A percentile compares a stretch with the other conserved stretches of the same genome.
phyloP scores from a whole-genome alignment of 345 rosid genomes.

The Linum lewisii region DNA sequence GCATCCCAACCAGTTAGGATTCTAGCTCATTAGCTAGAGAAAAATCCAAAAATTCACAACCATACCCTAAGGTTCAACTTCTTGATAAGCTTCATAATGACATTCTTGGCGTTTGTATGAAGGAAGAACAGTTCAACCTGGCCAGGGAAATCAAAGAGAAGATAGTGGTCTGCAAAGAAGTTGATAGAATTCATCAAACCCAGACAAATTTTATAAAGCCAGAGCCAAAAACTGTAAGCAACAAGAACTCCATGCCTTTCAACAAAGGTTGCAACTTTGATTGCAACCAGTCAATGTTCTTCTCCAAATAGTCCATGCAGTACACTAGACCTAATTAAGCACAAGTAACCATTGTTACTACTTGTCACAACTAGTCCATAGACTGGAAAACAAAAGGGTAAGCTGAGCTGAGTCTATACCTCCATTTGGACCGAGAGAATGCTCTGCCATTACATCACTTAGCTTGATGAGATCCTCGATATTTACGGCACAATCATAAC shows the following conservation, averaged over 20 bases:
- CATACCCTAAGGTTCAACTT: slow-evolving; percentile 76
- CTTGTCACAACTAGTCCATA: slow-evolving; percentile 4
- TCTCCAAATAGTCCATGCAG: slow-evolving; percentile 86
- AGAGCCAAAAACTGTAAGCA: not conserved
- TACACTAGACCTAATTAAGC: slow-evolving; percentile 55
- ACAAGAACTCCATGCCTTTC: slow-evolving; percentile 34
- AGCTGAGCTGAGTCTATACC: slow-evolving; percentile 26
- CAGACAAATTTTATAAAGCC: too few relatives aligned
- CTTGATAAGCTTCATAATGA: slow-evolving; percentile 64
- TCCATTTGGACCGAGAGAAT: slow-evolving; percentile 93
- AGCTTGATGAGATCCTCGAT: slow-evolving; percentile 75
- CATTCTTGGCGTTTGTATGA: slow-evolving; percentile 67
- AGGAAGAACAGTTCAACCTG: slow-evolving; percentile 90
- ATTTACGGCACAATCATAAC: slow-evolving; percentile 79
- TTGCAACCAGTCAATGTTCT: slow-evolving; percentile 87
- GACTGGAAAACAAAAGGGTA: slow-evolving; percentile 3
- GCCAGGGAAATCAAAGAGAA: slow-evolving; percentile 95
- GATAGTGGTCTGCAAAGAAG: slow-evolving; percentile 72
- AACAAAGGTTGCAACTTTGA: slow-evolving; percentile 69
- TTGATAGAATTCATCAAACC: slow-evolving; percentile 10
- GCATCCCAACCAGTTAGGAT: not conserved
- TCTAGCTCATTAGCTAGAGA: not conserved
- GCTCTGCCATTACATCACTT: slow-evolving; percentile 73
- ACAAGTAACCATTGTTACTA: not conserved
- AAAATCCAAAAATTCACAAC: not conserved